Base-by-base conservation (phyloP, 192 early-diverging fungal genomes). In the Rhizophagus clarus region DNA sequence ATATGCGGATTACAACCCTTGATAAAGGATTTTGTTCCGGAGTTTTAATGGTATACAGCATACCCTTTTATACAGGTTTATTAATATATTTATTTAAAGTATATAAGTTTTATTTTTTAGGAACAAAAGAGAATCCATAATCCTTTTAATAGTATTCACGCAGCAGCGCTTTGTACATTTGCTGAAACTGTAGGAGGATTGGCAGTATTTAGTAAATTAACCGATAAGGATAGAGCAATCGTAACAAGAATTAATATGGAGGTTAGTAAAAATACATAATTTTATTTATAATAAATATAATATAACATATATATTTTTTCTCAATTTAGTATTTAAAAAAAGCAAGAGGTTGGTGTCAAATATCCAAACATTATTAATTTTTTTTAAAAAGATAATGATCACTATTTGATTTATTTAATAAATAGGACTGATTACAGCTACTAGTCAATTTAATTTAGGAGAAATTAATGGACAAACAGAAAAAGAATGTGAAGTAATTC, bases 181-280 rank as follows among this genome's bases (percentile, higher is more conserved):
- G 88, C 85, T 22, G 89, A 90, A 80, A 90, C 89, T 28, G 82
- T 88, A 1, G 87, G 88, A 49, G 89, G 83, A 56, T 81, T 90
- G 34, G 88, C 89, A 17, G 82, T 87, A 3, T 80, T 89, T 10
- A 85, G 83, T 28, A 78, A 84, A 5, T 77, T 90, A n/a, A 79
- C 80, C 20, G 84, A 83, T 60, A 87, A 89, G 62, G 85, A 88
- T 75, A 73, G 84, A 42, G 89, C 88, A 11, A 90, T 88, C 29
- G 76, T 89, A 9, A 82, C 81, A 31, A 83, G 79, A 29, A 77
- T 89, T n/a, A 88, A 85, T 68, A 85, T 87, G 17, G 88, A 90
- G 80, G 89, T 90, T 82, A 78, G 75, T 72, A 29, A 51, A 17
- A 70, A 32, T 42, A 22, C 11, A 64, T 68, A 6, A 34, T 45